Percentiles rank a stretch among this genome's conserved stretches.
These are phyloP conservation scores for Karstenula rhodostoma DNA, from an alignment of 2,329 filamentous ascomycete species.

Conservation along the genomic window DNA sequence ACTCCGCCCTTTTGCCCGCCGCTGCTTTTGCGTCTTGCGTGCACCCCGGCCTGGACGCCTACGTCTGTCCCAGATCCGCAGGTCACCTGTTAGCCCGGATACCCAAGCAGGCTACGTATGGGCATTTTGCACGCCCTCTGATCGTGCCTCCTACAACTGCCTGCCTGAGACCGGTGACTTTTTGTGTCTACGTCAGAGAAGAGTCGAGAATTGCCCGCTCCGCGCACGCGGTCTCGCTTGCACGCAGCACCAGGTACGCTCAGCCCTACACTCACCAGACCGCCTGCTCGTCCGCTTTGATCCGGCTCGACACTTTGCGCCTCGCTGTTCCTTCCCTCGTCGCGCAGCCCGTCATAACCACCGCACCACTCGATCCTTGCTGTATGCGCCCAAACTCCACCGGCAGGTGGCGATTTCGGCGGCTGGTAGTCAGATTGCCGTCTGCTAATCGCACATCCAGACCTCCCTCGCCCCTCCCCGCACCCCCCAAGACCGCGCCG, in stretches of 20 bases:
- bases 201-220: slow-evolving; percentile 18
- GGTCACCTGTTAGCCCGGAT: slow-evolving; percentile 26
- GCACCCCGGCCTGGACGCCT: slow-evolving; percentile 19
- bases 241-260: slow-evolving; percentile 23
- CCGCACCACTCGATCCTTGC: background rate
- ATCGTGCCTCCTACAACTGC: slow-evolving; percentile 26
- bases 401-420: slow-evolving; percentile 12
- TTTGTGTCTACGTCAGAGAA: slow-evolving; percentile 12
- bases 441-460: slow-evolving; percentile 13
- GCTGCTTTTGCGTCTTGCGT: slow-evolving; percentile 25
- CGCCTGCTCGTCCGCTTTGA: slow-evolving; percentile 28
- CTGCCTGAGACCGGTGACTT: slow-evolving; percentile 16
- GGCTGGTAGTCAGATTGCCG: background rate
- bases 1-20: slow-evolving; percentile 8
- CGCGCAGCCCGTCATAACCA: slow-evolving; percentile 1
- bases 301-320: slow-evolving; percentile 19
- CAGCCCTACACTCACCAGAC: slow-evolving; percentile 20
- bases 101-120: slow-evolving; percentile 22
- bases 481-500: background rate
- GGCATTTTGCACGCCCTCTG: slow-evolving; percentile 21
- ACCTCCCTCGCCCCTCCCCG: slow-evolving; percentile 5
- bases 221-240: slow-evolving; percentile 20
- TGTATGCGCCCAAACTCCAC: background rate
- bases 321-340: slow-evolving; percentile 1
- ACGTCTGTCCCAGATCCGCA: slow-evolving; percentile 22